Evolutionary conservation across 2,329 filamentous ascomycete species (phyloP), one percentile per base, ranked within the genome.

Genomic region (Sporothrix curviconia): DNA sequence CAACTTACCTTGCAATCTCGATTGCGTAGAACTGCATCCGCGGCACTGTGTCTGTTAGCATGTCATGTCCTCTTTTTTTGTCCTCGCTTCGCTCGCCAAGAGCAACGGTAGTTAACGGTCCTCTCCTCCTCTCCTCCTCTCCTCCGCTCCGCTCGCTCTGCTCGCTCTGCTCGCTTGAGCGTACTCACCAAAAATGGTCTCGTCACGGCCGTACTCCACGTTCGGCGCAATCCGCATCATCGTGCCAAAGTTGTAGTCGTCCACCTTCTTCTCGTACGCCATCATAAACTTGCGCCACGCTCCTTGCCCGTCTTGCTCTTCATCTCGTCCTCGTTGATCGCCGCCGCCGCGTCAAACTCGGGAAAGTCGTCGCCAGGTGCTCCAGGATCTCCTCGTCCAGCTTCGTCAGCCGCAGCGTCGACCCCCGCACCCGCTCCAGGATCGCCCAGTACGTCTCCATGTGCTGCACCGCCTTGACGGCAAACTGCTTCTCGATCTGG

Each of bases 401-500:
- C 76, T 92, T 94, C 61, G 94, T 99, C 62, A 99, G 83, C 61
- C 90, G 89, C 60, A 99, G 79, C 62, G 85, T 78, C n/a, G 91
- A 96, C 64, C 92, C 94, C 66, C 84, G 89, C 64, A 95, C 83
- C 70, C 87, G 90, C 74, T 96, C 88, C 66, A 99, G 88, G 69
- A 99, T 92, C 54, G 86, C 80, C 92, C 92, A 99, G 80, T 99
- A 97, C 50, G 92, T 96, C 69, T 90, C 83, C 81, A 99, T 90
- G 73, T 99, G 94, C 73, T 96, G 89, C 37, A 97, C 94, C 53
- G 87, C 92, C 79, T 97, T 97, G 67, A 99, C 94, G 30, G 94
- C 94, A 68, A 99, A 99, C 74, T 97, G 94, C 81, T 96, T 96
- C 82, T 99, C 94, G 71, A 99, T 96, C 89, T 95, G 64, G 2